phyloP scores from a whole-genome alignment of 441 rosid genomes.

The Geranium incanum region DNA sequence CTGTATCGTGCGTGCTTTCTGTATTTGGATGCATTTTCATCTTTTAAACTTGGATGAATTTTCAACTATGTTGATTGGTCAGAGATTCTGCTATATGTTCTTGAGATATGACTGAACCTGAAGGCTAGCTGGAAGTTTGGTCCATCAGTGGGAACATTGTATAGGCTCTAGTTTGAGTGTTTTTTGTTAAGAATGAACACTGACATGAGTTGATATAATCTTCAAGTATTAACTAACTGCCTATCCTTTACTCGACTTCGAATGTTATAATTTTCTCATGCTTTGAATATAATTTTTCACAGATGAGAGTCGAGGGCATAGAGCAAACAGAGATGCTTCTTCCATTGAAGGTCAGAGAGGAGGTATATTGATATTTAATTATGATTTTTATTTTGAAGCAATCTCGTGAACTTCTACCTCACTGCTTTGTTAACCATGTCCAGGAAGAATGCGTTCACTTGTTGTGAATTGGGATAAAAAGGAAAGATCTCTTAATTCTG shows the following conservation, averaged over 20 bases:
- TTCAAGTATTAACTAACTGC: constrained; percentile 2
- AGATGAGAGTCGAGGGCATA: constrained; percentile 57
- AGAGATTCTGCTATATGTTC: neutral
- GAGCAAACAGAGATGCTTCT: constrained; percentile 41
- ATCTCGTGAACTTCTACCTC: constrained; percentile 16
- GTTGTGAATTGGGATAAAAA: constrained; percentile 67
- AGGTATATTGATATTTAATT: constrained; percentile 41
- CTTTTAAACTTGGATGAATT: neutral
- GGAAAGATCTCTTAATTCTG: constrained; percentile 54
- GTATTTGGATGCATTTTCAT: neutral
- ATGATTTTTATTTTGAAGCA: constrained; percentile 13
- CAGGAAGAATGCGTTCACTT: constrained; percentile 66
- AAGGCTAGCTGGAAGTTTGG: neutral
- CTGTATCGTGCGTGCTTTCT: neutral
- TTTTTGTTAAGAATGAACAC: neutral
- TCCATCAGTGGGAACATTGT: neutral
- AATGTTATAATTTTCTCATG: constrained; percentile 14
- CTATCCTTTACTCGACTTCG: neutral
- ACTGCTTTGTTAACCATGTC: constrained; percentile 19
- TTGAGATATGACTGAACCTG: neutral
- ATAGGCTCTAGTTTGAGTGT: neutral
- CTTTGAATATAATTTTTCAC: constrained; percentile 25
- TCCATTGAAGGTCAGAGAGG: constrained; percentile 50
- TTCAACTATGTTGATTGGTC: neutral
- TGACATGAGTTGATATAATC: neutral